Base-by-base conservation (phyloP, 306 rosid genomes). In the Corylus americana region DNA sequence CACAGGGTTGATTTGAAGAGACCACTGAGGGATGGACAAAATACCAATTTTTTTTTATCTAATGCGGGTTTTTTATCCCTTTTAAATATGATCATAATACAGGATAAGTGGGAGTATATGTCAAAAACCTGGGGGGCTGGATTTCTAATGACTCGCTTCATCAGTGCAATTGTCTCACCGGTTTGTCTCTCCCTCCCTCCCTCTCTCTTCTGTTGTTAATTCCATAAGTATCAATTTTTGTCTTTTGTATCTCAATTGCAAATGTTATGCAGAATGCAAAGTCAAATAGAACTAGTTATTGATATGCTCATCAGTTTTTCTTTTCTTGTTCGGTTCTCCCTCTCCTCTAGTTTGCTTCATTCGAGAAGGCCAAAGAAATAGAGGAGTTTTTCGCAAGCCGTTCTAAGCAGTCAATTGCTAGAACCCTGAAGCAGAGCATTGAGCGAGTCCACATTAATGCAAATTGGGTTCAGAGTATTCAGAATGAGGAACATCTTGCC, bases 371-470 rank as follows among this genome's bases (percentile, higher is more conserved):
- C 1, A 85, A 84, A 78, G 98, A 92, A 81, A 80, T 89, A 14
- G 95, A 95, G 84, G 98, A 89, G 79, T 95, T 92, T 90, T 92
- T 92, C 77, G 88, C 85, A 22, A 79, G 20, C 81, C 93, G 77
- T 55, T 54, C 67, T 9, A 86, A 47, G 77, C 86, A 90, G 1
- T 35, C 92, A 11, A 84, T 93, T 47, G 87, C 90, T 39, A 90
- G 99, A 88, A 95, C 96, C 17, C 54, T 95, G 80, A 95, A 85
- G 89, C 99, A 95, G 90, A 95, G 99, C 86, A 86, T 91, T 31
- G 99, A 93, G 86, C 82, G 89, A 20, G 91, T 93, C 39, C 78
- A 79, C 76, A 91, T 92, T 49, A 93, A 95, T 63, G 86, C 94
- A 55, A 89, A 82, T 77, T 95, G 97, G 97, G 94, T 91, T 85